Conservation (phyloP, 1,284 basidiomycete genomes). For the Pyrrhoderma noxium region DNA sequence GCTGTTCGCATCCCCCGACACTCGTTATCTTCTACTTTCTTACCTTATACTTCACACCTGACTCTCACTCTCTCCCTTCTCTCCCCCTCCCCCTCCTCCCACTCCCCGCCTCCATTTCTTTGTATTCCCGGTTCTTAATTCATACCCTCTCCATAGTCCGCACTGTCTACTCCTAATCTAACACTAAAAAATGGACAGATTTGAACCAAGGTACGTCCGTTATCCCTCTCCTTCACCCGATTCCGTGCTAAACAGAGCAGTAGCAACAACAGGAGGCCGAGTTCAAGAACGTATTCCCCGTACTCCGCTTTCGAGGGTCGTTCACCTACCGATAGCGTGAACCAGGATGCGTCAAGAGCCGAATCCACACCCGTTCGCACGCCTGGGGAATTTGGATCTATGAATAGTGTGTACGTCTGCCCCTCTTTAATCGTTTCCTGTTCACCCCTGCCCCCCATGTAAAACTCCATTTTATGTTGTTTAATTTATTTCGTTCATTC, state of each 20-base stretch:
- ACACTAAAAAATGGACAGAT: too few species aligned
- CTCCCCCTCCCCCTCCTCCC: neutral
- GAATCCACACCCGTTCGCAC: neutral
- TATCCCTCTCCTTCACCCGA: neutral
- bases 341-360: too few species aligned
- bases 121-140: neutral
- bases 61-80: neutral
- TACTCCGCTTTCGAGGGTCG: neutral
- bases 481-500: too few species aligned
- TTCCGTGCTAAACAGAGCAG: neutral
- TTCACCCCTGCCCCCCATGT: too few species aligned
- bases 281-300: neutral
- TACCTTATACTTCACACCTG: neutral
- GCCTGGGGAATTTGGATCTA: slow-evolving; percentile 1
- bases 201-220: too few species aligned
- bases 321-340: too few species aligned
- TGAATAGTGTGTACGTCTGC: too few species aligned
- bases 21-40: neutral
- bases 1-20: too few species aligned
- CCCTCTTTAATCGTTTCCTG: too few species aligned
- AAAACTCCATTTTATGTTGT: too few species aligned
- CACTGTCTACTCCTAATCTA: too few species aligned
- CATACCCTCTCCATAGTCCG: too few species aligned
- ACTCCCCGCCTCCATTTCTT: neutral
- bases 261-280: neutral